Evolutionary conservation across 208 protist species (phyloP), one percentile per base, ranked within the genome.

Genomic region (Wallacemonas sp.): DNA sequence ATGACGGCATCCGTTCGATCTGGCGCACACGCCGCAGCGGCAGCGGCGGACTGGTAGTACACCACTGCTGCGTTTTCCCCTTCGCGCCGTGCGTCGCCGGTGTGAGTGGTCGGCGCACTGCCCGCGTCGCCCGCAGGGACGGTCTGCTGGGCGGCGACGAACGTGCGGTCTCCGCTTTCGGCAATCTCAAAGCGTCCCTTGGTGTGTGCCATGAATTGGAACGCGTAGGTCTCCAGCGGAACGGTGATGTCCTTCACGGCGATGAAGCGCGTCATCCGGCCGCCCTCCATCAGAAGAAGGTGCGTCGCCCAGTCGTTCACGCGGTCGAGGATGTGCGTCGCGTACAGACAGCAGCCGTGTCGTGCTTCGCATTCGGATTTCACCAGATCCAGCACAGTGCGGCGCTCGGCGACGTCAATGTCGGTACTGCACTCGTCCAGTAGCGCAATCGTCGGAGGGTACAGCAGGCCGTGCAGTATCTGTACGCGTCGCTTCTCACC

Each of bases 401-500:
- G 60, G 29, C 89, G 72, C 71, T 86, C 83, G 29, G 78, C 81
- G 6, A 92, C 78, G 55, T 95, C 89, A 50, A 95, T 73, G 73
- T 95, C 87, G 17, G 82, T 86, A 73, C 81, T 89, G 71, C 84
- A 95, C 74, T 95, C 89, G 61, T 95, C 89, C n/a, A 95, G 69
- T 26, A 93, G 64, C 57, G 84, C 82, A 27, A 95, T 37, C 3
- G 58, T 66, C 30, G 69, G 63, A 36, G 75, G 55, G 55, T 72
- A 59, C 15, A 92, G 66, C 73, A 93, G 59, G 13, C 80, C 80
- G 63, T 88, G 77, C 9, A 95, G 71, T 12, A 93, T 78, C 55
- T 95, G 89, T 19, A 89, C 77, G 0, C 81, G 76, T 13, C 89
- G 76, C 63, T 76, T 76, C 66, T 91, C 80, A 8, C 89, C 89